Percentiles rank a stretch among this genome's conserved stretches.
Evolutionary conservation across 768 basidiomycete species (phyloP).

Genomic region (Calocera viscosa): DNA sequence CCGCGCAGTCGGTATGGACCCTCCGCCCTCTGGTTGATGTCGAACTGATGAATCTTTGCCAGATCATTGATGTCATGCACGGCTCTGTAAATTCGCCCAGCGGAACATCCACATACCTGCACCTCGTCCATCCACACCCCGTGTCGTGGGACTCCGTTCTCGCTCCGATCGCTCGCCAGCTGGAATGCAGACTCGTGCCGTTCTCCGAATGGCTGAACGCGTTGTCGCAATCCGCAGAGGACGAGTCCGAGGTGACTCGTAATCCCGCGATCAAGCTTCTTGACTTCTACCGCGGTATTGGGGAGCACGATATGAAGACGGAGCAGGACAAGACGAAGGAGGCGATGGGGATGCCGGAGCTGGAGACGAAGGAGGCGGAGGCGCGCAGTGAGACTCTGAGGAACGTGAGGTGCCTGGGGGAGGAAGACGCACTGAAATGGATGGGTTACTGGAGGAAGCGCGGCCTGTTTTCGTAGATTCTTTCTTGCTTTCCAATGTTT

Average conservation of each 20-base stretch:
- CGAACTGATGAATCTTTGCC: no score
- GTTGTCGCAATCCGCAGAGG: constrained; percentile 20
- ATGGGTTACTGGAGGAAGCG: background rate
- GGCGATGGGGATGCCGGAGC: background rate
- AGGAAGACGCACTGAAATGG: constrained; percentile 6
- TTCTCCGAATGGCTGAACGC: constrained; percentile 26
- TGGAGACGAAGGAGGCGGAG: background rate
- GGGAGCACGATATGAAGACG: background rate
- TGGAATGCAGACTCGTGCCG: constrained; percentile 25
- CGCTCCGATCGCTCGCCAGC: constrained; percentile 16
- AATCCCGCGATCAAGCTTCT: constrained; percentile 26
- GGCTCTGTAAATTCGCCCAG: background rate
- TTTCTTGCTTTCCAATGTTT: no score
- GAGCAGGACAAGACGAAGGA: background rate
- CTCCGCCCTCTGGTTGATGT: no score
- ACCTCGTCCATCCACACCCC: constrained; percentile 33
- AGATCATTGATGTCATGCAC: background rate
- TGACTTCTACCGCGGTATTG: constrained; percentile 21
- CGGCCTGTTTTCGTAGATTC: no score
- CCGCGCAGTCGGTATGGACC: background rate
- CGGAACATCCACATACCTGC: constrained; percentile 13
- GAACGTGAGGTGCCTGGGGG: constrained; percentile 6
- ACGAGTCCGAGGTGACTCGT: background rate
- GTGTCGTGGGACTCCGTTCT: constrained; percentile 27
- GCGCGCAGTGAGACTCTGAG: background rate